These are phyloP conservation scores for Petrea volubilis DNA, from an alignment of 257 asterid genomes.

Conservation along the genomic window DNA sequence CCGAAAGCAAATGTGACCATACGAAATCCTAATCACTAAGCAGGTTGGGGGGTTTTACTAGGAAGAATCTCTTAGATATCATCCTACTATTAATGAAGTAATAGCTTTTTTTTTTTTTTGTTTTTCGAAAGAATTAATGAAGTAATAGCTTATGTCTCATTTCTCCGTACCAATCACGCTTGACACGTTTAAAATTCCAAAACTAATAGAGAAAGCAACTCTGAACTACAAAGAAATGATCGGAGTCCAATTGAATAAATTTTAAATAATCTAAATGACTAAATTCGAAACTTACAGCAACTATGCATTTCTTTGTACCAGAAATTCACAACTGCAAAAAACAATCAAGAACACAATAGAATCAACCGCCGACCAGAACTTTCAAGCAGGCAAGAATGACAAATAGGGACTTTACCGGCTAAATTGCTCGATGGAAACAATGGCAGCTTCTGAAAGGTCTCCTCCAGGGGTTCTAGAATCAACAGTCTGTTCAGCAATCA, in stretches of 20 bases:
- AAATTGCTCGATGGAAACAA: conserved; percentile 92
- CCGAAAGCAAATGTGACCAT: background rate
- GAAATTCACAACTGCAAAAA: background rate
- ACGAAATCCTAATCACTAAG: background rate
- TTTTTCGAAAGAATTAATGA: too few relatives aligned
- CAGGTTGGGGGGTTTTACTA: background rate
- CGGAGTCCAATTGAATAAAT: background rate
- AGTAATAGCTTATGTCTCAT: background rate
- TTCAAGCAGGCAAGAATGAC: background rate
- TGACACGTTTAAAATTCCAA: background rate
- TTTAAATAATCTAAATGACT: conserved; percentile 2
- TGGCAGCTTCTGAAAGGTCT: conserved; percentile 79
- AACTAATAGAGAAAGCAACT: conserved; percentile 1
- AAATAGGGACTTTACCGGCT: conserved; percentile 62
- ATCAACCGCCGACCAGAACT: background rate
- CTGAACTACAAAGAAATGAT: background rate
- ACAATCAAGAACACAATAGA: background rate
- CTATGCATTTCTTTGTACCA: background rate
- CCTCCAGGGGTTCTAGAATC: conserved; percentile 71
- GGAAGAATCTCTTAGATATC: background rate
- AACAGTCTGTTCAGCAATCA: conserved; percentile 72
- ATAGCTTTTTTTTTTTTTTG: too few relatives aligned
- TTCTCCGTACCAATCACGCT: background rate
- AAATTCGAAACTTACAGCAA: background rate
- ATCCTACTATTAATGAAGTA: background rate